Percentiles rank a stretch among this genome's conserved stretches.
phyloP scores from a whole-genome alignment of 805 yeast genomes.

The Lipomyces spencermartinsiae region DNA sequence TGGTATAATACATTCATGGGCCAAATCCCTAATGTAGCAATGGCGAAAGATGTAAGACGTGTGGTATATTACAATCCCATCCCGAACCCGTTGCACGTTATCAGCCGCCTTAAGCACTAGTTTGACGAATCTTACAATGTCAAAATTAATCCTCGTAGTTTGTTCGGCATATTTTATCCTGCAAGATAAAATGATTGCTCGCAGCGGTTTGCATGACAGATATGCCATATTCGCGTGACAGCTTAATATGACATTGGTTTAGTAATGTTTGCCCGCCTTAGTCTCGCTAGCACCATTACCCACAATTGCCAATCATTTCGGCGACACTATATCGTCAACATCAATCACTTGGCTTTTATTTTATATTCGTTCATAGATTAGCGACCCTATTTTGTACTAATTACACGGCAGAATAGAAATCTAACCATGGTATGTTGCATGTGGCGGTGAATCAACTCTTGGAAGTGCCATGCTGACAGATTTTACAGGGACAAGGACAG shows the following conservation, averaged over 20 bases:
- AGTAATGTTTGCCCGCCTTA: not conserved
- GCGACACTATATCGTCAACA: not conserved
- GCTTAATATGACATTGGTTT: not conserved
- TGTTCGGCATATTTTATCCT: too few species aligned
- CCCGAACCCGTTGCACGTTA: too few species aligned
- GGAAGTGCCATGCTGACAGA: not conserved
- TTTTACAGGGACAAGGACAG: constrained; percentile 45
- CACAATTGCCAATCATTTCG: not conserved
- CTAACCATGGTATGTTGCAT: not conserved
- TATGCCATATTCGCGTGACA: not conserved
- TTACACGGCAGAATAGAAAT: not conserved
- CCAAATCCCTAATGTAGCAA: not conserved
- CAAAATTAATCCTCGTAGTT: too few species aligned
- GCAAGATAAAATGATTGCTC: too few species aligned
- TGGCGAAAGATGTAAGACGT: not conserved
- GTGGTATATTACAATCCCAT: too few species aligned
- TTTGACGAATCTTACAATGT: too few species aligned
- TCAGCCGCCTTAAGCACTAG: too few species aligned
- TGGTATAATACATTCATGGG: too few species aligned
- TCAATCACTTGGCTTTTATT: not conserved
- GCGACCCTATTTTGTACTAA: not conserved
- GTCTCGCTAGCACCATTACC: not conserved
- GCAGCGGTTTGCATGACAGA: not conserved
- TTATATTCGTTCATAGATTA: not conserved
- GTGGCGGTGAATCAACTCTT: not conserved